Evolutionary conservation across 2,329 filamentous ascomycete species (phyloP).

Genomic region (Calonectria pseudoturangicola): DNA sequence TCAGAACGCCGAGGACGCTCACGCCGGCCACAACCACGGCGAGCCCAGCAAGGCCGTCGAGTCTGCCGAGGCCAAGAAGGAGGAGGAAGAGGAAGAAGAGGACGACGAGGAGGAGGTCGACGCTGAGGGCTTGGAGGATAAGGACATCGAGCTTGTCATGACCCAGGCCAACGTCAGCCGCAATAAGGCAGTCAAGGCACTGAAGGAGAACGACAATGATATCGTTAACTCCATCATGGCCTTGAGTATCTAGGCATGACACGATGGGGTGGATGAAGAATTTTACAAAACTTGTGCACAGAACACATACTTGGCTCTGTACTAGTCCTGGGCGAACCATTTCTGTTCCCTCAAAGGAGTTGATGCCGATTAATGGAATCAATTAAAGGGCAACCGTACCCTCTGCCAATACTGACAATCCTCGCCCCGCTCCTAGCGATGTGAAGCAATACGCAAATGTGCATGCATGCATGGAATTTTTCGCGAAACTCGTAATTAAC

Average conservation of each 20-base stretch:
- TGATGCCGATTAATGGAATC: constrained; percentile 54
- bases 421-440: constrained; percentile 7
- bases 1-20: constrained; percentile 75
- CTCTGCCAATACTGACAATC: constrained; percentile 42
- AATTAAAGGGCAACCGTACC: constrained; percentile 51
- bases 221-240: constrained; percentile 99
- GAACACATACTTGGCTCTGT: constrained; percentile 55
- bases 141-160: constrained; percentile 99
- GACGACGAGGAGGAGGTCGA: constrained; percentile 98
- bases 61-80: constrained; percentile 81
- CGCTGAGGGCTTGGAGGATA: constrained; percentile 94
- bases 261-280: constrained; percentile 46
- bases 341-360: constrained; percentile 52
- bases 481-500: neutral
- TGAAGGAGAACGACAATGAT: constrained; percentile 99
- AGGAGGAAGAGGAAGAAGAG: constrained; percentile 84
- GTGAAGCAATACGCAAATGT: constrained; percentile 1
- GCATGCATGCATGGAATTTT: constrained; percentile 7
- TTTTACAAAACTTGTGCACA: constrained; percentile 51
- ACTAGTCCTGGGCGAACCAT: constrained; percentile 54
- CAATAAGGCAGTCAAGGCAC: constrained; percentile 98
- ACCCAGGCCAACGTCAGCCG: constrained; percentile 96
- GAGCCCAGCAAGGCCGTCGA: constrained; percentile 79
- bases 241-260: constrained; percentile 81
- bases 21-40: constrained; percentile 83